Evolutionary conservation across 345 rosid species (phyloP), one percentile per base, ranked within the genome.

Genomic region (Gossypium mustelinum): DNA sequence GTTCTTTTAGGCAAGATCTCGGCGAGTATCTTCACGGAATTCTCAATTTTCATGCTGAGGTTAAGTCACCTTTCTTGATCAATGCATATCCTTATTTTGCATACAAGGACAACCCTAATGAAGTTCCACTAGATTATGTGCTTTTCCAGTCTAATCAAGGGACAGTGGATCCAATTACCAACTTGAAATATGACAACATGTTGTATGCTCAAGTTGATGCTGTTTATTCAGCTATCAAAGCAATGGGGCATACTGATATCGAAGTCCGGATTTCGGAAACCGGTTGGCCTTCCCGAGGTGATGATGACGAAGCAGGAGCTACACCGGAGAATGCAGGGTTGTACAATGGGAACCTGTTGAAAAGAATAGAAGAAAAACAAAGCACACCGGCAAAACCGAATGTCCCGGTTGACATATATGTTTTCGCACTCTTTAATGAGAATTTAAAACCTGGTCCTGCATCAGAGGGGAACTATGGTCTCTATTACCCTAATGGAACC

Each of bases 251-350:
- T 55, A 78, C 84, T 0, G 89, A 89, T 67, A 62, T 93, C 12
- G 83, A 84, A 70, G 93, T 93, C 2, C 74, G 77, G 86, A 75
- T 95, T 29, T 93, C 98, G 0, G 99, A 95, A 81, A 95, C 99
- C 6, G 97, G 98, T 0, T 95, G 98, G 99, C 99, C 98, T 0
- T 95, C 99, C 0, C 87, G 79, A 70, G 99, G 98, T 2, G 97
- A 93, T 17, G 82, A 76, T 4, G 71, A 78, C 59, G 99, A 95
- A 83, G 80, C 75, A 12, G 99, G 98, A 60, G 97, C 99, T 20
- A 78, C 88, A n/a, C 81, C 83, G 3, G 88, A 90, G 72, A 95
- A 95, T 75, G 98, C 98, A 0, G 92, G 81, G 27, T 48, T 88
- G 13, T 95, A 95, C 52, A 91, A 95, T 57, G 86, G 88, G 20